A percentile compares a stretch with the other conserved stretches of the same genome.
These are phyloP conservation scores for Podochytrium sp. DNA, from an alignment of 192 early-diverging fungal genomes.

Conservation along the genomic window DNA sequence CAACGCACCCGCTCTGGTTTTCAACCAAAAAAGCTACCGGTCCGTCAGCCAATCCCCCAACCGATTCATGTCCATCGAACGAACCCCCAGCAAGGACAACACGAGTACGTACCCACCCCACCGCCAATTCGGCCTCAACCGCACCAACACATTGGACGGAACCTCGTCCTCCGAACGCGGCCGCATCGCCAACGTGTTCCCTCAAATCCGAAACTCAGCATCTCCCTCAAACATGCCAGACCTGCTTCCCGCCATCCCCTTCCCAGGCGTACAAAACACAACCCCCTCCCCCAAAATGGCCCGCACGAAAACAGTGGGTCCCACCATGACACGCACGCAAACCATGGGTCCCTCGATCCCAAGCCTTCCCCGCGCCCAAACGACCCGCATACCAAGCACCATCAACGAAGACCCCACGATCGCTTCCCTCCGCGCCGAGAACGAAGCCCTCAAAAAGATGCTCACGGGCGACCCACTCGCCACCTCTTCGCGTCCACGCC, in stretches of 20 bases:
- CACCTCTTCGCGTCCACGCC: background rate
- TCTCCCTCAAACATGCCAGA: background rate
- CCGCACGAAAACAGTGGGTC: too few species aligned
- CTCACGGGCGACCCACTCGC: background rate
- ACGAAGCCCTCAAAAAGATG: conserved; percentile 17
- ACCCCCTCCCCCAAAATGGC: too few species aligned
- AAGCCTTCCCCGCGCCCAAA: too few species aligned
- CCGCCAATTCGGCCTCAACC: background rate
- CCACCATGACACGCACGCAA: too few species aligned
- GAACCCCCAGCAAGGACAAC: background rate
- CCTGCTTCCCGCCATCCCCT: background rate
- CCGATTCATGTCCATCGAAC: background rate
- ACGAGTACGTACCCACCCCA: too few species aligned
- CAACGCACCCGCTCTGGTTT: background rate
- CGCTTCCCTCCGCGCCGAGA: conserved; percentile 20
- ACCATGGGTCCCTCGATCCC: too few species aligned
- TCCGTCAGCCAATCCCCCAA: background rate
- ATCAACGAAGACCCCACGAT: conserved; percentile 50
- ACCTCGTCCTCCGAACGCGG: background rate
- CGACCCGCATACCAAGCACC: too few species aligned
- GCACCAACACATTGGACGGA: background rate
- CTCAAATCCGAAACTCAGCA: background rate
- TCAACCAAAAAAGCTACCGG: background rate
- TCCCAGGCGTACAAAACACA: background rate
- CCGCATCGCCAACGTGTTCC: background rate